Evolutionary conservation across 2,329 filamentous ascomycete genomes (phyloP), one percentile per base, ranked within the genome.

Genomic region (Zymoseptoria ardabiliae): DNA sequence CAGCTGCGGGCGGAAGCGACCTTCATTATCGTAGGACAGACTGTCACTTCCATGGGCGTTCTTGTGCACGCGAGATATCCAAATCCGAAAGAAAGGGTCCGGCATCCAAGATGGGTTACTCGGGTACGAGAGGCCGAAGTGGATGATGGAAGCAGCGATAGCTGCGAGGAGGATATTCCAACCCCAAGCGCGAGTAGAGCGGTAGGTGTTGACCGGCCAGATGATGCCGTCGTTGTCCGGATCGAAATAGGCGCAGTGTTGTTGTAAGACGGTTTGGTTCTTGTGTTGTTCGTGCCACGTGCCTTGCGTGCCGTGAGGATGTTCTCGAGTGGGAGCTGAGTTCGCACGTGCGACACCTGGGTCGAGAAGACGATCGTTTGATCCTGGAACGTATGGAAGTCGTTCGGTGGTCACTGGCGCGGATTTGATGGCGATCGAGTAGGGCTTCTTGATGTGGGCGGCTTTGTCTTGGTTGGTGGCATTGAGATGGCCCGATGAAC

Each of bases 171-270:
- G 10, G 20, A 77, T 58, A 20, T 71, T 72, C 69, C 78, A 82
- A 22, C 80, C 79, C 17, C 79, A 73, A 4, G 69, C 69, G 51
- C 75, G 72, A 66, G 79, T 80, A 10, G 79, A 78, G 19, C 60
- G 54, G 68, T 75, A 83, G 2, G 80, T 83, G 66, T 83, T 81
- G 1, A 62, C 65, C 0, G 81, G 80, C 76, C 76, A 82, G 61
- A 83, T 78, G n/a, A 83, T 70, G 35, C 78, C 78, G 65, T 83
- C 81, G 25, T 69, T 64, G 65, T 83, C 80, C 9, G 70, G 65
- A 67, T 83, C 81, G 63, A 79, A 84, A 73, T 80, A 83, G 21
- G 72, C 71, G 64, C 76, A 75, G 67, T 83, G 81, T 64, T 83
- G 81, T 65, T 82, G 79, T 2, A 83, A 73, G 11, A 82, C 76